Evolutionary conservation across 2,329 filamentous ascomycete species (phyloP).

Genomic region (Ophiocordyceps camponoti-rufipedis): DNA sequence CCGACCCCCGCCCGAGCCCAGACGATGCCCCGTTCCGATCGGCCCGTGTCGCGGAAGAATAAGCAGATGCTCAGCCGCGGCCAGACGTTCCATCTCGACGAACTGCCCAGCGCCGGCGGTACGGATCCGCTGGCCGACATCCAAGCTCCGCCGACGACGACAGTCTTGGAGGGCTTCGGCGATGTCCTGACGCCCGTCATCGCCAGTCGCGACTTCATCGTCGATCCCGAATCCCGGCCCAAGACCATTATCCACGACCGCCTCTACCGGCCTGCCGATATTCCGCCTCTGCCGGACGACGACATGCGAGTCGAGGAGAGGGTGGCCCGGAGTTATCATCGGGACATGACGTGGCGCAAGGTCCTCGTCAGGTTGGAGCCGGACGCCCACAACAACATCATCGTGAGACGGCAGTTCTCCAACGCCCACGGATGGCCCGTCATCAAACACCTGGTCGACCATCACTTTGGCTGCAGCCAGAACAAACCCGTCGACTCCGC

Average conservation of each 20-base stretch:
- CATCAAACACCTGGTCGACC: constrained; percentile 33
- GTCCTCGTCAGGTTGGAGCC: constrained; percentile 90
- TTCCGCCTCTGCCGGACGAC: constrained; percentile 52
- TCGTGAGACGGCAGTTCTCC: constrained; percentile 88
- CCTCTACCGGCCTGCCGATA: constrained; percentile 84
- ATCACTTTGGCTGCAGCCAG: constrained; percentile 42
- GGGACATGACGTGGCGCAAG: constrained; percentile 84
- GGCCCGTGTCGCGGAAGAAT: constrained; percentile 51
- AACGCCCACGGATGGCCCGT: constrained; percentile 98
- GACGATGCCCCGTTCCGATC: constrained; percentile 51
- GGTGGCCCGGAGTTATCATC: constrained; percentile 89
- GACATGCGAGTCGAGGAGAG: constrained; percentile 88
- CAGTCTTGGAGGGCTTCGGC: constrained; percentile 85
- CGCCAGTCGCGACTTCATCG: constrained; percentile 62
- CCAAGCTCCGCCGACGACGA: constrained; percentile 69
- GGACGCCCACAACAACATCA: constrained; percentile 59
- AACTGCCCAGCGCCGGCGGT: constrained; percentile 46
- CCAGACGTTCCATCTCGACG: constrained; percentile 39
- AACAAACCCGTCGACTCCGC: constrained; percentile 12
- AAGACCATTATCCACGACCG: constrained; percentile 94
- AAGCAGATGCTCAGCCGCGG: constrained; percentile 58
- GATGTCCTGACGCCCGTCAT: constrained; percentile 83
- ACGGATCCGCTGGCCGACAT: constrained; percentile 13
- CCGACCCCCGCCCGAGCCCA: not conserved
- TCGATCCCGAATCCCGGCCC: constrained; percentile 64